Evolutionary conservation across 78 protist genomes (phyloP).

Genomic region (Dictyostelium brefeldianum): DNA sequence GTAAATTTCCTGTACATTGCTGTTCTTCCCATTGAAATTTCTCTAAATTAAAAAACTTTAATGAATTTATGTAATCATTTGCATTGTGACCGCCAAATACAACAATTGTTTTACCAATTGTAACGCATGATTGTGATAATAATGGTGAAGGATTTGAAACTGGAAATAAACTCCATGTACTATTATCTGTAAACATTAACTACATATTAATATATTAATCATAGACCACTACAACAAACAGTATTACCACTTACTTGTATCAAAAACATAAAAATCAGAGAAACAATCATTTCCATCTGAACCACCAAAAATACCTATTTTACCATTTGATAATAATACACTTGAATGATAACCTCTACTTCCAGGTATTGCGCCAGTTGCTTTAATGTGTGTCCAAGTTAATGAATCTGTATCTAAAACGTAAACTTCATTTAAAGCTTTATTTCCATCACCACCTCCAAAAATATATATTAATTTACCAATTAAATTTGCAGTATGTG

Average conservation of each 20-base stretch:
- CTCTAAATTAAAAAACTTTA: constrained; percentile 12
- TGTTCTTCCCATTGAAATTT: constrained; percentile 38
- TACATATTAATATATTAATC: too few species aligned
- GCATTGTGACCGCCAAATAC: constrained; percentile 80
- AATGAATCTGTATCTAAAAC: constrained; percentile 49
- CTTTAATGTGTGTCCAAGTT: constrained; percentile 38
- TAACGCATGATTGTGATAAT: constrained; percentile 42
- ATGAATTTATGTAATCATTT: constrained; percentile 44
- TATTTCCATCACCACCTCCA: constrained; percentile 80
- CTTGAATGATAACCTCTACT: constrained; percentile 72
- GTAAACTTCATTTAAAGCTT: constrained; percentile 71
- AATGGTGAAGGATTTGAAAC: constrained; percentile 70
- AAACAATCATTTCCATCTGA: constrained; percentile 76
- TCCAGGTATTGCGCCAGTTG: constrained; percentile 50
- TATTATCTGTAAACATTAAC: not conserved
- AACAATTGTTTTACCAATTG: constrained; percentile 34
- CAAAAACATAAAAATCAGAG: constrained; percentile 46
- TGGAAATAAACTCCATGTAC: constrained; percentile 40
- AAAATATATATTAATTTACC: constrained; percentile 53
- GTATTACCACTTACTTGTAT: constrained; percentile 18
- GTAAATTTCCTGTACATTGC: constrained; percentile 27
- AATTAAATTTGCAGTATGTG: constrained; percentile 70
- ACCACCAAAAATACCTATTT: constrained; percentile 58
- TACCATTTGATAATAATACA: constrained; percentile 4
- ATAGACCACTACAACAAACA: too few species aligned